Percentiles rank a stretch among this genome's conserved stretches.
Conservation (phyloP, 1,139 yeast species). For the Geotrichum cucujoidarum region DNA sequence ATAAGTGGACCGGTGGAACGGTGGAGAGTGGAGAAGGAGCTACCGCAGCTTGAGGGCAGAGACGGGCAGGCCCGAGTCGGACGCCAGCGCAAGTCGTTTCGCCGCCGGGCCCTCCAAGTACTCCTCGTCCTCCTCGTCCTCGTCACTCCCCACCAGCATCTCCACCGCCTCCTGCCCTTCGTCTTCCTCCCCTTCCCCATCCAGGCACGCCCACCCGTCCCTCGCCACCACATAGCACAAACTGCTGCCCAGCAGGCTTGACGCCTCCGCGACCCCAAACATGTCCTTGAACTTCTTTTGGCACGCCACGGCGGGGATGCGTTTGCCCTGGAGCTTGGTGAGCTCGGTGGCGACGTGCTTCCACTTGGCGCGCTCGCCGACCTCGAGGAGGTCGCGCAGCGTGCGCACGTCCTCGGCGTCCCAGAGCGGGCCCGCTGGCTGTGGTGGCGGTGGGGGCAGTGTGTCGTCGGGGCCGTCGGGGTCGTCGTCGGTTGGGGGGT, state of each 20-base stretch:
- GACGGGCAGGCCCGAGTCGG: no score
- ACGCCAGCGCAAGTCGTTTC: no score
- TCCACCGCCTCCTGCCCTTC: no score
- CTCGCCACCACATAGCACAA: conserved; percentile 40
- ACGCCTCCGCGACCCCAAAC: conserved; percentile 40
- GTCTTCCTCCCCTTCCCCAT: no score
- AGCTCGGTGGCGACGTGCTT: conserved; percentile 38
- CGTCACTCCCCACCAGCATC: no score
- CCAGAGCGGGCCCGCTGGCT: conserved; percentile 26
- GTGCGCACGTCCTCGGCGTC: conserved; percentile 35
- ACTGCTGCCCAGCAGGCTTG: conserved; percentile 38
- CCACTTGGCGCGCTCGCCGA: conserved; percentile 43
- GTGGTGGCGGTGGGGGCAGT: neutral
- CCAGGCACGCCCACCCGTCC: conserved; percentile 38
- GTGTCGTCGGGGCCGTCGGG: neutral
- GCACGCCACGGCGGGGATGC: conserved; percentile 42
- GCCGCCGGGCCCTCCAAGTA: no score
- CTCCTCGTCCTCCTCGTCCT: no score
- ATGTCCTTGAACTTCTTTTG: conserved; percentile 40
- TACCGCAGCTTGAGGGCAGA: no score
- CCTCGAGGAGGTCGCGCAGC: conserved; percentile 35
- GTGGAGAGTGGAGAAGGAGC: no score
- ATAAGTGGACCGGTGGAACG: no score
- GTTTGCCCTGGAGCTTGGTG: conserved; percentile 28
- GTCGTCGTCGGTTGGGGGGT: neutral